Base-by-base conservation (phyloP, 176 grass and related monocot genomes). In the Eleusine coracana region DNA sequence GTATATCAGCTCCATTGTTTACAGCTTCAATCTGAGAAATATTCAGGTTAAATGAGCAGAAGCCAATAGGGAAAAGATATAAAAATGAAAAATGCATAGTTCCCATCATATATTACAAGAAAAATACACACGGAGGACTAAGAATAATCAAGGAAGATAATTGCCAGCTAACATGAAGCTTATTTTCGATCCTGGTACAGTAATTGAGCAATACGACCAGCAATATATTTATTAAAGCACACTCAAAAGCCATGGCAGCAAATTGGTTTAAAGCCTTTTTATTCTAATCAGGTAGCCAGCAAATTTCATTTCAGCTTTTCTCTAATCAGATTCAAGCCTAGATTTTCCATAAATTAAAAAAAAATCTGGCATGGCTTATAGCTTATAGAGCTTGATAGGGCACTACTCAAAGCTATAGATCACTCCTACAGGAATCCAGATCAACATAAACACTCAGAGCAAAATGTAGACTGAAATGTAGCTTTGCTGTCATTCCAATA, bases 21-120 rank as follows among this genome's bases (percentile, higher is more conserved):
- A 90, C 61, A 55, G 68, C 31, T 75, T 83, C 63, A 45, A 84
- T 87, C 88, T 87, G 38, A 74, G 18, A 79, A 86, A 45, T 20
- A 78, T 79, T 74, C 10, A 13, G 15, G 11, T 21, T 58, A 21
- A 16, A 49, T 84, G 29, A 85, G 71, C 39, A 71, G 23, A 76
- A 15, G 71, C 0, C 15, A 16, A 66, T 15, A 10, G 51, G 5
- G 4, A 59, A 59, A 59, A 59, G 7, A 59, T 59, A 59, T 23
- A n/a, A 59, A 59, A 59, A 23, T 23, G 21, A 59, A 59, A 7
- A 59, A 59, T 23, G 3, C 7, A 10, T 58, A 23, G 21, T 1
- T 10, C 56, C 21, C 9, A 10, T 59, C 56, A 59, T 59, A 52
- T 49, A 46, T 46, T 3, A 52, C 4, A 59, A 23, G 20, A 23